phyloP scores from a whole-genome alignment of 2,329 filamentous ascomycete species.

The Graphilbum fragrans region DNA sequence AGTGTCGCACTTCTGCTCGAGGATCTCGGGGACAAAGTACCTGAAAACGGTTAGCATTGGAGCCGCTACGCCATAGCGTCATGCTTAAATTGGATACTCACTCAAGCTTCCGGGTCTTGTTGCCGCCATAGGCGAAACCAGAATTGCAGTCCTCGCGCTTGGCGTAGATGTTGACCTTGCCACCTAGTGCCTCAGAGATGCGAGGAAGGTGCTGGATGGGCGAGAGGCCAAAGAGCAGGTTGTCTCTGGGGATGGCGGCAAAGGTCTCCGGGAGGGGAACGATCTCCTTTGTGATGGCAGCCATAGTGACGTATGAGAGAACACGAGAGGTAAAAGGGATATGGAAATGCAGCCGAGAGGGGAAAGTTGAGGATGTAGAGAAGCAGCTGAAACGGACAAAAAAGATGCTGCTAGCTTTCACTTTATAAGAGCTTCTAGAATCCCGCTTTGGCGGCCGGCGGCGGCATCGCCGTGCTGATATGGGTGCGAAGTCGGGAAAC shows the following conservation, averaged over 20 bases:
- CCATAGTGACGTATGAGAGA: no score
- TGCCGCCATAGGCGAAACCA: slow-evolving; percentile 53
- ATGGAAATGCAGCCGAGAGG: no score
- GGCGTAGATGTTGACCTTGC: slow-evolving; percentile 51
- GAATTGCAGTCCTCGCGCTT: slow-evolving; percentile 64
- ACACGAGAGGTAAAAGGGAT: no score
- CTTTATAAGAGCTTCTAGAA: no score
- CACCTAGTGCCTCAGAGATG: slow-evolving; percentile 48
- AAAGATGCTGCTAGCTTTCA: no score
- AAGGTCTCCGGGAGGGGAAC: slow-evolving; percentile 44
- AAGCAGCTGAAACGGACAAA: no score
- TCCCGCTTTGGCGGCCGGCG: no score
- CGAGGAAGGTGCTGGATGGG: slow-evolving; percentile 56
- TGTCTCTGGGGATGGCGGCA: slow-evolving; percentile 47
- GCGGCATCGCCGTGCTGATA: no score
- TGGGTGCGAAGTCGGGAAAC: no score
- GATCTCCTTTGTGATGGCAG: slow-evolving; percentile 1
- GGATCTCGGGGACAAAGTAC: slow-evolving; percentile 53
- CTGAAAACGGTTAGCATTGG: slow-evolving; percentile 18
- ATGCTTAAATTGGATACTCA: slow-evolving; percentile 14
- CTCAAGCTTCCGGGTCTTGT: slow-evolving; percentile 60
- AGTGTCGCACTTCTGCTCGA: slow-evolving; percentile 43
- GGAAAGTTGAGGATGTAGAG: no score
- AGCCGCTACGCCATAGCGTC: no score
- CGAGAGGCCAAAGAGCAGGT: slow-evolving; percentile 54